Evolutionary conservation across 164 flowering plant species (phyloP), one percentile per base, ranked within the genome.

Genomic region (Piper betle): DNA sequence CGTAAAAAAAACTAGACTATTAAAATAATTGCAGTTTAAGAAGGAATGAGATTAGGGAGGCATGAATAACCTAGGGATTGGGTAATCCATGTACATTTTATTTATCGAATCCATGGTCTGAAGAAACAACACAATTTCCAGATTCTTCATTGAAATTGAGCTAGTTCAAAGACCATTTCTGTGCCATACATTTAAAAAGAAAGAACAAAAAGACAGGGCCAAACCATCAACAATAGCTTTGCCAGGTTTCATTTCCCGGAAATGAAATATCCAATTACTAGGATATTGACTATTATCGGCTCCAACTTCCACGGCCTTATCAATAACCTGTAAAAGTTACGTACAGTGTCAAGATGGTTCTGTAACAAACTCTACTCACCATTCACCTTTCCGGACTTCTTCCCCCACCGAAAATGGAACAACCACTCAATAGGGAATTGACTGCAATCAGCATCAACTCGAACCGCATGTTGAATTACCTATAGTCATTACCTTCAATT

Each of bases 351-450:
- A 82, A 68, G 67, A 73, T 67, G 68, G 66, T 37, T 39, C 39
- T 43, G n/a, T 50, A 12, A 1, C 42, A 18, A 59, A 62, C 46
- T 60, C 18, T 55, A 66, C 98, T 83, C 79, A 92, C 98, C 98
- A 73, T 81, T 74, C 74, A 87, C 75, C 69, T 84, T 83, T 77
- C 97, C 98, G 71, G 94, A 77, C 71, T 77, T 93, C 79, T 89
- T 89, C 63, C 90, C 91, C 98, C 98, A 93, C 18, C 96, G 93
- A 71, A 67, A 83, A 84, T 93, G 97, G 82, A 93, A 93, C 79
- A 93, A 77, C 98, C 96, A 93, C 73, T 82, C 84, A 74, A 68
- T 66, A 67, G 98, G 97, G 78, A 93, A 93, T 56, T 64, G 73
- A 66, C 74, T 74, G 77, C 78, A 66, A 53, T 87, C 92, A 70